phyloP scores from a whole-genome alignment of 768 basidiomycete species.

The Kwoniella dendrophila region DNA sequence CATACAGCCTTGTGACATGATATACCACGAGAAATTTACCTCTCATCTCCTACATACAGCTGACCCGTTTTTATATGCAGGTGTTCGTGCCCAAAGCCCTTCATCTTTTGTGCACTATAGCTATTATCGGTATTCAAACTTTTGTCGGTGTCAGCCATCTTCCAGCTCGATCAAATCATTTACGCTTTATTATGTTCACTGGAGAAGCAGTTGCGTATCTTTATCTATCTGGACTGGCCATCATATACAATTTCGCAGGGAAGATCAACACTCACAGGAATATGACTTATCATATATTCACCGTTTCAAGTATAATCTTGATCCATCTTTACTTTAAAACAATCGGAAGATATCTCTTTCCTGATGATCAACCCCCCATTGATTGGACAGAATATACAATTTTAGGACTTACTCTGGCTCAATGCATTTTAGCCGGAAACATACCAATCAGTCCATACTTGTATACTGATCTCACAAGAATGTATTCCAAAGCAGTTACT shows the following conservation, averaged over 20 bases:
- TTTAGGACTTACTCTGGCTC: slow-evolving; percentile 7
- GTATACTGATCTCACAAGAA: slow-evolving; percentile 23
- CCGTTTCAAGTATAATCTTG: slow-evolving; percentile 5
- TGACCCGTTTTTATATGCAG: neutral
- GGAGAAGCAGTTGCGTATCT: neutral
- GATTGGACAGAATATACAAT: slow-evolving; percentile 22
- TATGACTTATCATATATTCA: slow-evolving; percentile 23
- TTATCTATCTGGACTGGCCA: slow-evolving; percentile 2
- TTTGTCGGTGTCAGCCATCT: neutral
- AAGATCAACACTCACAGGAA: neutral
- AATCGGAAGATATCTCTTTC: slow-evolving; percentile 31
- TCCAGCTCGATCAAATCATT: neutral
- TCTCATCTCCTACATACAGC: neutral
- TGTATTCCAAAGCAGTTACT: slow-evolving; percentile 35
- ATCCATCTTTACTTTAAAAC: slow-evolving; percentile 27
- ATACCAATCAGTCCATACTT: slow-evolving; percentile 27
- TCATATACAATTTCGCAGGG: neutral
- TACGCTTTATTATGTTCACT: neutral
- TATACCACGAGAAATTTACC: neutral
- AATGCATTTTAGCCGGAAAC: slow-evolving; percentile 6
- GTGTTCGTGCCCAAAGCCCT: neutral
- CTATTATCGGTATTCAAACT: slow-evolving; percentile 4
- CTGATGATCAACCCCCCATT: neutral
- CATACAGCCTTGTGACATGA: neutral
- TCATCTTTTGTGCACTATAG: slow-evolving; percentile 11